Percentiles rank a stretch among this genome's conserved stretches.
Evolutionary conservation across 1,284 basidiomycete genomes (phyloP).

Genomic region (Marasmius oreades): DNA sequence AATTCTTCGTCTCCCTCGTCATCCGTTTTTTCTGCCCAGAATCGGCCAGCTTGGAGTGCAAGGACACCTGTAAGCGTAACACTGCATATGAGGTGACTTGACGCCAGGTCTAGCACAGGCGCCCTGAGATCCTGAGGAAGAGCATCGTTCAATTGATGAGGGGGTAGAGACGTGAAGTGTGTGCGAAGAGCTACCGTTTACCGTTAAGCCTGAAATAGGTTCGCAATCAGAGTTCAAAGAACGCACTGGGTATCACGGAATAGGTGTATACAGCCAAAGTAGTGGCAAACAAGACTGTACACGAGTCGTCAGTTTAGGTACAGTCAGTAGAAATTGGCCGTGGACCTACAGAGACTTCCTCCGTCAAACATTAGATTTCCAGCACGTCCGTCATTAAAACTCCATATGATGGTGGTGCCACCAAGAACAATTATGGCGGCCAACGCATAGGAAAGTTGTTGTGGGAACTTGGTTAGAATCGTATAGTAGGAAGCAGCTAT

Average conservation of each 20-base stretch:
- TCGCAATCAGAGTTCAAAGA: slow-evolving; percentile 1
- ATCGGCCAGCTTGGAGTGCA: slow-evolving; percentile 72
- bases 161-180: slow-evolving; percentile 54
- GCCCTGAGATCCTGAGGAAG: slow-evolving; percentile 55
- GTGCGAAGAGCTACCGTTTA: slow-evolving; percentile 43
- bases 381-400: slow-evolving; percentile 68
- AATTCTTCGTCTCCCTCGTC: slow-evolving; percentile 35
- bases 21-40: slow-evolving; percentile 74
- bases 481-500: slow-evolving; percentile 76
- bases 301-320: slow-evolving; percentile 1
- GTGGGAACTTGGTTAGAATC: slow-evolving; percentile 63
- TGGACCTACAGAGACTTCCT: slow-evolving; percentile 70
- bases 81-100: slow-evolving; percentile 76
- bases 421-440: slow-evolving; percentile 53
- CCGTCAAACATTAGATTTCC: slow-evolving; percentile 87
- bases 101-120: slow-evolving; percentile 71
- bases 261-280: slow-evolving; percentile 66
- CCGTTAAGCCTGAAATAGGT: slow-evolving; percentile 10
- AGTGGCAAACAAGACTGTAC: slow-evolving; percentile 66
- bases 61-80: slow-evolving; percentile 79
- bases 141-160: slow-evolving; percentile 40
- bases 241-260: slow-evolving; percentile 73
- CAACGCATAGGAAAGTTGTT: slow-evolving; percentile 51
- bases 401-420: slow-evolving; percentile 67
- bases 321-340: slow-evolving; percentile 4